phyloP scores from a whole-genome alignment of 139 green algal genomes.

The Auxenochlorella protothecoides region DNA sequence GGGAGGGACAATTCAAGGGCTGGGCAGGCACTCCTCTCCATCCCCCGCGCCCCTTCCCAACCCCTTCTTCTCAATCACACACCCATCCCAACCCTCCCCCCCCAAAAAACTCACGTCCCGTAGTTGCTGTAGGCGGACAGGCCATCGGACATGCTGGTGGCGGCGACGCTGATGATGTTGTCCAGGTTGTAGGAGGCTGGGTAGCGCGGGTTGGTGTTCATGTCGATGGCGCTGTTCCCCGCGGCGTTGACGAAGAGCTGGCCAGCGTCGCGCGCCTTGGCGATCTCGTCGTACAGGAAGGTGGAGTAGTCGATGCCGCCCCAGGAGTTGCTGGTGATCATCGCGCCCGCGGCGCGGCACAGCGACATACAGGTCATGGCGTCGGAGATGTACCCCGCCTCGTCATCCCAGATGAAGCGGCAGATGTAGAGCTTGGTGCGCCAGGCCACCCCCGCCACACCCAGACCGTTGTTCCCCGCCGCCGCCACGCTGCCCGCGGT shows the following conservation, averaged over 20 bases:
- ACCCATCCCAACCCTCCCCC: background rate
- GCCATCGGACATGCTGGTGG: conserved; percentile 6
- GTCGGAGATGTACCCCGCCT: conserved; percentile 22
- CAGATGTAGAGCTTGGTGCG: conserved; percentile 3
- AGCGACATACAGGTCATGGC: conserved; percentile 29
- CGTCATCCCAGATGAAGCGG: conserved; percentile 18
- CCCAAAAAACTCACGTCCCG: conserved; percentile 8
- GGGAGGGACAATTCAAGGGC: background rate
- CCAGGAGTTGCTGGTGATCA: conserved; percentile 34
- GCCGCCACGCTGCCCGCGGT: conserved; percentile 15
- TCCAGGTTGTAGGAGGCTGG: conserved; percentile 16
- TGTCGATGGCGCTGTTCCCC: conserved; percentile 26
- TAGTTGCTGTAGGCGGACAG: conserved; percentile 18
- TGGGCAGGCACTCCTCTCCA: background rate
- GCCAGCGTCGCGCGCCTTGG: background rate
- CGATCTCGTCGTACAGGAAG: conserved; percentile 22
- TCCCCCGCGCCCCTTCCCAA: background rate
- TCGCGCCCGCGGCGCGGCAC: conserved; percentile 19
- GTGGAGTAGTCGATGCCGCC: conserved; percentile 16
- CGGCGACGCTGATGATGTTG: conserved; percentile 26
- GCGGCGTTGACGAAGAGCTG: conserved; percentile 33
- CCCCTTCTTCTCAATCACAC: background rate
- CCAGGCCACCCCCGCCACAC: conserved; percentile 18
- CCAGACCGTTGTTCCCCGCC: conserved; percentile 14
- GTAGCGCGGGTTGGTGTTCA: conserved; percentile 24